These are phyloP conservation scores for Phycomyces blakesleeanus DNA, from an alignment of 192 early-diverging fungal species.

Conservation along the genomic window DNA sequence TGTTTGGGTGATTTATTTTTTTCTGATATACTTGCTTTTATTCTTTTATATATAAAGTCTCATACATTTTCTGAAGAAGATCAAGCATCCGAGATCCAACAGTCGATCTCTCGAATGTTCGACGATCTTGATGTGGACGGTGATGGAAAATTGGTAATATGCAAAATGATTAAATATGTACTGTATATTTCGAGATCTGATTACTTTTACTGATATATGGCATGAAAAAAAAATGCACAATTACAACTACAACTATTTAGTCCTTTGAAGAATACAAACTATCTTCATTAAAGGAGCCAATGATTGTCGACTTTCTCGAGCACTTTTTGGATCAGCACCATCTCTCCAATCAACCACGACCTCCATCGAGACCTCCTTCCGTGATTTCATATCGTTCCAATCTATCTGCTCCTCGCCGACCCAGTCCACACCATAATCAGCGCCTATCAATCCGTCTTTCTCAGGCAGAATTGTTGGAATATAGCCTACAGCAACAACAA, in stretches of 20 bases:
- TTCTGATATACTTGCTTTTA: background rate
- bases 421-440: conserved; percentile 2
- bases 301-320: conserved; percentile 72
- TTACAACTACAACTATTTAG: conserved; percentile 30
- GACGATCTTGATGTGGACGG: conserved; percentile 79
- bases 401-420: conserved; percentile 4
- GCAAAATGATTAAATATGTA: too few relatives aligned
- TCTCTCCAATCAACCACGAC: conserved; percentile 17
- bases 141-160: conserved; percentile 68
- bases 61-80: conserved; percentile 58
- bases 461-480: conserved; percentile 33
- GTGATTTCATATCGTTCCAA: conserved; percentile 19
- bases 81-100: conserved; percentile 56
- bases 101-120: conserved; percentile 66
- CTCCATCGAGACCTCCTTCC: conserved; percentile 25
- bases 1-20: background rate
- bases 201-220: too few relatives aligned
- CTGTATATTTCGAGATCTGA: too few relatives aligned
- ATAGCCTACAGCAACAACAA: conserved; percentile 32
- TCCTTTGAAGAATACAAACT: conserved; percentile 73
- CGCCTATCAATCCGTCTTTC: conserved; percentile 25
- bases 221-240: too few relatives aligned
- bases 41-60: background rate
- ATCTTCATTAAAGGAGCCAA: conserved; percentile 71
- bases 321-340: conserved; percentile 64